Base-by-base conservation (phyloP, 1,284 basidiomycete species). In the Xerocomus amazonicus region DNA sequence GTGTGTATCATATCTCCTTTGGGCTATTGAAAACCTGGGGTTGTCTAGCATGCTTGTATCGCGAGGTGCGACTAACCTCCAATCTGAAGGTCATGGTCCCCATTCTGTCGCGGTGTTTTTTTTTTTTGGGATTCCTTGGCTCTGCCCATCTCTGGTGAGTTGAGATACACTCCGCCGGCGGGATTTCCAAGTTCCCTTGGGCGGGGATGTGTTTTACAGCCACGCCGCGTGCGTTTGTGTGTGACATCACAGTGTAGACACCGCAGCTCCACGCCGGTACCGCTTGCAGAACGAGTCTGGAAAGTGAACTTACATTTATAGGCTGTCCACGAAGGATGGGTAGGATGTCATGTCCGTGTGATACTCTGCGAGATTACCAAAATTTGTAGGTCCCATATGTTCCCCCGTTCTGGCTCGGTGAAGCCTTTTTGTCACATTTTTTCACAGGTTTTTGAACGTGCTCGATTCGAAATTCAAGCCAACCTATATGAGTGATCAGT, bases 311-410 rank as follows among this genome's bases (percentile, higher is more conserved):
- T 48, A 49, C 63, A 46, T 51, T 39, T 61, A 51, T 53, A 51
- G 61, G 36, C 26, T 47, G 55, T 42, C 45, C 59, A 47, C 45
- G 35, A 27, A 45, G 38, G 36, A 56, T 48, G 46, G 50, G 49
- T 42, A 64, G 51, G 36, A 46, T 52, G 61, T 64, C 62, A 62
- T 67, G 49, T 67, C 65, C 61, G 65, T 53, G 52, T 56, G 45
- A 59, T 47, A 28, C 43, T 52, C 43, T 43, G 14, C 44, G 54
- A 47, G 35, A 40, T 50, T 36, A 43, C 19, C 16, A 43, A 52
- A 38, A 45, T 27, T 51, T 45, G 48, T 17, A 32, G 23, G 16
- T 40, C 52, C 42, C 36, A 56, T 48, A 45, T 38, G n/a, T 43
- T 9, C 27, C 29, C 9, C 27, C 40, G 16, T 34, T 16, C 23